These are phyloP conservation scores for Aureobasidium sp. DNA, from an alignment of 2,329 filamentous ascomycete genomes.

Conservation along the genomic window DNA sequence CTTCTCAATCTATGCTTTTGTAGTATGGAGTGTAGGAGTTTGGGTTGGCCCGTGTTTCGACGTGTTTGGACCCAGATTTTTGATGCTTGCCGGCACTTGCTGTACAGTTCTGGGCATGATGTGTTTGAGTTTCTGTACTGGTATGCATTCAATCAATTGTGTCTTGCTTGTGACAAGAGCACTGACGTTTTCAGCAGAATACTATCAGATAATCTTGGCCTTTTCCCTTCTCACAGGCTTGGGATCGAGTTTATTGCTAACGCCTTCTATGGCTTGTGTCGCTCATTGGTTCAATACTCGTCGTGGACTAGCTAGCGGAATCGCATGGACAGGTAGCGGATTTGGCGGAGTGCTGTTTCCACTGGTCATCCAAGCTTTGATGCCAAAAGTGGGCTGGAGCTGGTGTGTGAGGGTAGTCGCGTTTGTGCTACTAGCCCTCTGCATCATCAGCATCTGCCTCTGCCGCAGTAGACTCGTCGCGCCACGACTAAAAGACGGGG, in stretches of 20 bases:
- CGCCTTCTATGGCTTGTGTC: slow-evolving; percentile 69
- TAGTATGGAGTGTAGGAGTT: slow-evolving; percentile 76
- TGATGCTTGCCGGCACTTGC: slow-evolving; percentile 61
- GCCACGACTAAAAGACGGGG: slow-evolving; percentile 30
- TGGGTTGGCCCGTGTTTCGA: slow-evolving; percentile 87
- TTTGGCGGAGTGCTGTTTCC: slow-evolving; percentile 44
- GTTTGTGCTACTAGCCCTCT: slow-evolving; percentile 39
- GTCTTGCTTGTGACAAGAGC: too few species aligned
- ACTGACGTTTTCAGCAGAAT: slow-evolving; percentile 38
- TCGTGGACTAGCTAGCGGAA: slow-evolving; percentile 72
- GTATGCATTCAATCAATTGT: slow-evolving; percentile 31
- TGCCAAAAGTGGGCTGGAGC: slow-evolving; percentile 38
- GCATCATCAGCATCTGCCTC: slow-evolving; percentile 34
- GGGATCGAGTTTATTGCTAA: slow-evolving; percentile 74
- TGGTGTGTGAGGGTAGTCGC: slow-evolving; percentile 42
- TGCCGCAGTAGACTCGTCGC: slow-evolving; percentile 39
- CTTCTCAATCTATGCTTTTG: slow-evolving; percentile 74
- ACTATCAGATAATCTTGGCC: slow-evolving; percentile 79
- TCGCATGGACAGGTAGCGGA: slow-evolving; percentile 64
- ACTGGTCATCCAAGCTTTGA: slow-evolving; percentile 38
- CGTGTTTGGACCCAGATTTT: slow-evolving; percentile 66
- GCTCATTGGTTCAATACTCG: slow-evolving; percentile 74
- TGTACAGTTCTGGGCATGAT: slow-evolving; percentile 59
- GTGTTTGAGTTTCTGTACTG: slow-evolving; percentile 61
- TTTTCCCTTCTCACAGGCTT: slow-evolving; percentile 70